Evolutionary conservation across 805 yeast genomes (phyloP).

Genomic region (Myxozyma monticola): DNA sequence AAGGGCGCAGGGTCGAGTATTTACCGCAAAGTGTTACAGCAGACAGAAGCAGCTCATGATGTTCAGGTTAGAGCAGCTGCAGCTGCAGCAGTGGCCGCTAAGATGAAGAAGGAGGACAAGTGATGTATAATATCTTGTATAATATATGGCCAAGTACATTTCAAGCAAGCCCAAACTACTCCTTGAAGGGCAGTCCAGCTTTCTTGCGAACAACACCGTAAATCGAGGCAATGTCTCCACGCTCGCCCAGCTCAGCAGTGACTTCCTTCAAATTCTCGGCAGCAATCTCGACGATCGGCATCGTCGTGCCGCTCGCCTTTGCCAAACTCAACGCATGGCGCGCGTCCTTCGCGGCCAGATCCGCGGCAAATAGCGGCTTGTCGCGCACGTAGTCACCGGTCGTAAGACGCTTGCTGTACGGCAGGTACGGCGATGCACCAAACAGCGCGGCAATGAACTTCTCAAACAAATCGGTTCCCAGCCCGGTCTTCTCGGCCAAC

Average conservation of each 20-base stretch:
- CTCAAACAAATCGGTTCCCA: slow-evolving; percentile 29
- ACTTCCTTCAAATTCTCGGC: slow-evolving; percentile 29
- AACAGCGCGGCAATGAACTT: slow-evolving; percentile 29
- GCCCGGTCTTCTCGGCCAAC: slow-evolving; percentile 35
- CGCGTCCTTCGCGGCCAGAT: slow-evolving; percentile 35
- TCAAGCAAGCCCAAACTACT: slow-evolving; percentile 17
- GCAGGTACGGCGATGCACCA: slow-evolving; percentile 28
- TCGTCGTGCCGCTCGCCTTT: slow-evolving; percentile 22
- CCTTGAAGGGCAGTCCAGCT: slow-evolving; percentile 37
- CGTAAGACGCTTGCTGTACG: slow-evolving; percentile 28
- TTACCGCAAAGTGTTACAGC: slow-evolving; percentile 22
- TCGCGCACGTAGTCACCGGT: slow-evolving; percentile 32
- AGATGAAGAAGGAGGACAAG: background rate
- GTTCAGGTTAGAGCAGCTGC: slow-evolving; percentile 23
- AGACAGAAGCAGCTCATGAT: slow-evolving; percentile 16
- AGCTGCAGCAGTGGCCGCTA: slow-evolving; percentile 24
- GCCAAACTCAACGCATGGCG: slow-evolving; percentile 34
- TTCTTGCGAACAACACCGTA: slow-evolving; percentile 34
- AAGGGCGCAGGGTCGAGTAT: slow-evolving; percentile 12
- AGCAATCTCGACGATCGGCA: slow-evolving; percentile 33
- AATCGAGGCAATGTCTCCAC: slow-evolving; percentile 34
- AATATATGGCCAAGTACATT: too few species aligned
- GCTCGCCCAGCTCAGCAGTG: slow-evolving; percentile 26
- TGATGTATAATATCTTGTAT: too few species aligned
- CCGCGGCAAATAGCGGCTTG: slow-evolving; percentile 33